Evolutionary conservation across 1,284 basidiomycete genomes (phyloP), one percentile per base, ranked within the genome.

Genomic region (Phaffia rhodozyma): DNA sequence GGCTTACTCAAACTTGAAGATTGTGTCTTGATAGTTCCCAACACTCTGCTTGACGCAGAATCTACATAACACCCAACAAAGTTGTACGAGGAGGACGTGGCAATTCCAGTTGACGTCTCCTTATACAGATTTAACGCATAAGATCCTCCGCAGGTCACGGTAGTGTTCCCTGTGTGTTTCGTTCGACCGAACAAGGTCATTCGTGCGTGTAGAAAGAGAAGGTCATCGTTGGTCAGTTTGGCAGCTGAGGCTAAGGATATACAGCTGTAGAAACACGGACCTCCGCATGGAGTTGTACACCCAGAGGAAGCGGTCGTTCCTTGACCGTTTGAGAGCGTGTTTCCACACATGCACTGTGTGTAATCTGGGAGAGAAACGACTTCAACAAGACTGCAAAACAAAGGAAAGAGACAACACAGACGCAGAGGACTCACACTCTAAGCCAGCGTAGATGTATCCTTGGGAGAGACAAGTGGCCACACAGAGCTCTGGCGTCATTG

Each of bases 81-180:
- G 16, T 29, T 48, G 58, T 59, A 59, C 20, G 23, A n/a, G 1
- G 58, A 50, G 13, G 27, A 23, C 5, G 48, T 47, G 27, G 58
- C 7, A 30, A 51, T 50, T 23, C 48, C 34, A 30, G 38, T 30
- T 21, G 58, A 11, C 23, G 58, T 29, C 48, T 38, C 34, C 23
- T 48, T 21, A 29, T 59, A 64, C 58, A 64, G 50, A 21, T 53
- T 59, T 1, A 64, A 49, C 4, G 38, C 21, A 53, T 58, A 64
- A 23, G 38, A 23, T 20, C 62, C 62, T 32, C 62, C 62, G 47
- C 62, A 64, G 25, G 38, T 53, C 32, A 60, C 58, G 58, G 43
- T 49, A 23, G 62, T n/a, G 29, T 32, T 34, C 20, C 51, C 29
- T 53, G 20, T 30, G 6, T 25, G 51, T 25, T 25, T 30, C 18